A percentile compares a stretch with the other conserved stretches of the same genome.
Conservation (phyloP, 2,329 filamentous ascomycete genomes). For the Exophiala spinifera region DNA sequence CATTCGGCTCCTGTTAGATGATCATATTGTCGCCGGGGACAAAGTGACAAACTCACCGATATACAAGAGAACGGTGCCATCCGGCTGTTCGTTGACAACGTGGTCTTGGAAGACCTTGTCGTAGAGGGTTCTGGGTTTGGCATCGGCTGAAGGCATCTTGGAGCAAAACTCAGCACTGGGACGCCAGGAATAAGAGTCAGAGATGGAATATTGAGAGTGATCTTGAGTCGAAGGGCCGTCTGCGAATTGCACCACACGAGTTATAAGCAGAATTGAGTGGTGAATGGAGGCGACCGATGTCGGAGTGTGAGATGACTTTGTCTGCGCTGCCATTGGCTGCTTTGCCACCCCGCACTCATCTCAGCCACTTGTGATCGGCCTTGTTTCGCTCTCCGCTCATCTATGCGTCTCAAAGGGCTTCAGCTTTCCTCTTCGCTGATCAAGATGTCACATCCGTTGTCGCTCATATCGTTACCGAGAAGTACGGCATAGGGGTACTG, state of each 20-base stretch:
- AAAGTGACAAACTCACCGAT: conserved; percentile 64
- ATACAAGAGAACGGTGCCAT: conserved; percentile 88
- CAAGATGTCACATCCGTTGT: no score
- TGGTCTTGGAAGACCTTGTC: conserved; percentile 97
- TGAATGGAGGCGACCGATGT: conserved; percentile 9
- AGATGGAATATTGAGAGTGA: not conserved
- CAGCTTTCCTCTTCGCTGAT: no score
- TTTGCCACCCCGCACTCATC: not conserved
- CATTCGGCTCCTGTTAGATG: conserved; percentile 21
- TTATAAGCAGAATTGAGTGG: not conserved
- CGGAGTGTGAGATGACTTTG: conserved; percentile 19
- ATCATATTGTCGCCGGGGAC: conserved; percentile 16
- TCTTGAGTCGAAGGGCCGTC: not conserved
- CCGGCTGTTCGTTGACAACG: conserved; percentile 90
- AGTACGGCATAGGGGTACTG: no score
- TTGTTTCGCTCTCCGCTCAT: no score
- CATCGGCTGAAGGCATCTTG: conserved; percentile 73
- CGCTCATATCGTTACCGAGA: no score
- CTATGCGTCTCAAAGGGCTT: no score
- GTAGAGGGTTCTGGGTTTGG: conserved; percentile 79
- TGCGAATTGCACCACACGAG: not conserved
- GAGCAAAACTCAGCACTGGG: not conserved
- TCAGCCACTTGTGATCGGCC: no score
- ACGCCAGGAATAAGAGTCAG: not conserved
- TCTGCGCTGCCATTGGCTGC: conserved; percentile 13